Evolutionary conservation across 768 basidiomycete species (phyloP), one percentile per base, ranked within the genome.

Genomic region (Psilocybe cubensis): DNA sequence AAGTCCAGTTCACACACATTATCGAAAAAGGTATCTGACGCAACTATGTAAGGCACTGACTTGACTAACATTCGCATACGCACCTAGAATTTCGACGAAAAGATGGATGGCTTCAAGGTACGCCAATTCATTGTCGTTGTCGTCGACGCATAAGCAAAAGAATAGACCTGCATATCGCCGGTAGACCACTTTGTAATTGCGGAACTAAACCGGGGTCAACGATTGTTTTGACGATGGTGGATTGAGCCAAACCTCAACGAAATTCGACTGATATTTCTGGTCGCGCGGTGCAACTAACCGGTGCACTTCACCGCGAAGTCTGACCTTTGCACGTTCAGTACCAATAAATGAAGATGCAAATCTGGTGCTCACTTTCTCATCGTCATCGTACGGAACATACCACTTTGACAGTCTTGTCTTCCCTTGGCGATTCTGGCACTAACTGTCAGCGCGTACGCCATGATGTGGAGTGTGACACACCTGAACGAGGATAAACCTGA

Each of bases 321-420:
- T 86, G 57, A 96, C 92, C 94, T 96, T 27, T 8, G 6, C 31
- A 20, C 23, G 25, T 6, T 25, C 50, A 40, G 35, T n/a, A 3
- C 23, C 48, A 44, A 47, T 45, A 21, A 55, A 1, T 21, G 10
- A 47, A 6, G 27, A 18, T 23, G 14, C 45, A 9, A 35, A 17
- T 20, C 10, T n/a, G 23, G 21, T 12, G 42, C 66, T 28, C 44
- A 93, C 94, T 88, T 98, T 99, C 81, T 98, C 97, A 65, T 99
- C 97, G 69, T 99, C 97, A 65, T 98, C 96, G 64, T 95, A 98
- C 1, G 97, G 97, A 24, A 93, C 93, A 77, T 98, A 98, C 96
- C 96, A 99, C 74, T 98, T 98, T 9, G 94, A 95, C 48, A 98
- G 73, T 54, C 97, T 82, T 3, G 96, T 98, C 78, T 99, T 99